These are phyloP conservation scores for Starmerella khaoyaiensis DNA, from an alignment of 805 yeast species.

Conservation along the genomic window DNA sequence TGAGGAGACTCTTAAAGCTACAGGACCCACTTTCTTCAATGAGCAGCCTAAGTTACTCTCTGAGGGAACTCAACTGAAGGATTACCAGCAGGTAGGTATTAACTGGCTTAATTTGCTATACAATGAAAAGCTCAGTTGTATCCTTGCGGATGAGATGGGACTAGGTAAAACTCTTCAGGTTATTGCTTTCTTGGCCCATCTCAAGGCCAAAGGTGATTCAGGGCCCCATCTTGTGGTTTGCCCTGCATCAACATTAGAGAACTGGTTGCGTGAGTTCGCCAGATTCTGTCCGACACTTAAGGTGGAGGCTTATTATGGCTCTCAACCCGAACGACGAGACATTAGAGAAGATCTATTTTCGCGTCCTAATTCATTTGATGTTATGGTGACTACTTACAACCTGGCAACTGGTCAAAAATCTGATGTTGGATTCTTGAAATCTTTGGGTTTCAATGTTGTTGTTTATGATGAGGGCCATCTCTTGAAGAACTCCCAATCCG, in stretches of 20 bases:
- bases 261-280: slow-evolving; percentile 90
- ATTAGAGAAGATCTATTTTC: slow-evolving; percentile 55
- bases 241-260: slow-evolving; percentile 91
- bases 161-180: slow-evolving; percentile 95
- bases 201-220: slow-evolving; percentile 49
- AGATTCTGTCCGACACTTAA: slow-evolving; percentile 69
- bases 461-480: slow-evolving; percentile 97
- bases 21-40: slow-evolving; percentile 34
- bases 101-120: slow-evolving; percentile 84
- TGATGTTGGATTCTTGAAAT: slow-evolving; percentile 67
- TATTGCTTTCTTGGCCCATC: slow-evolving; percentile 75
- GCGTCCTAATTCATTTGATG: slow-evolving; percentile 53
- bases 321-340: slow-evolving; percentile 71
- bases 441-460: slow-evolving; percentile 67
- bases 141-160: slow-evolving; percentile 96
- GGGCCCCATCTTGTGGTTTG: slow-evolving; percentile 93
- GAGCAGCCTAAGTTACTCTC: slow-evolving; percentile 61
- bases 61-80: slow-evolving; percentile 54
- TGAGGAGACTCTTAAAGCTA: slow-evolving; percentile 42
- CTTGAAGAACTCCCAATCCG: slow-evolving; percentile 79
- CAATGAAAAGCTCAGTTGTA: slow-evolving; percentile 70
- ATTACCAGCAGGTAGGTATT: slow-evolving; percentile 92
- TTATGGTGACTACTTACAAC: slow-evolving; percentile 85
- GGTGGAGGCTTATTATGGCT: slow-evolving; percentile 90
- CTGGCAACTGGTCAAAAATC: slow-evolving; percentile 76